These are phyloP conservation scores for Debaryomyces robertsiae DNA, from an alignment of 1,139 yeast species.

Conservation along the genomic window DNA sequence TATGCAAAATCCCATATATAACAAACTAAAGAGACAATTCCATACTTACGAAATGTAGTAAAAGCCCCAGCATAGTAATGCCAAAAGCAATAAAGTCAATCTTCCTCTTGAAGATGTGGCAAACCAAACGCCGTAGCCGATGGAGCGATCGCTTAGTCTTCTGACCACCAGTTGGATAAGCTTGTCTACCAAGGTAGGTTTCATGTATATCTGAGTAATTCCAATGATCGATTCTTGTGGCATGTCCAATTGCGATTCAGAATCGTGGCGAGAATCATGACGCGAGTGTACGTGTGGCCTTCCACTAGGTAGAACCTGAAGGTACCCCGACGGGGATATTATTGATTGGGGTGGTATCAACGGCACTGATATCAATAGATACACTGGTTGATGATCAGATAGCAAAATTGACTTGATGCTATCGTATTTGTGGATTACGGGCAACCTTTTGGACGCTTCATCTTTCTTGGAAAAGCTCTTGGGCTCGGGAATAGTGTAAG, in stretches of 20 bases:
- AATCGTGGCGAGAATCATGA: constrained; percentile 12
- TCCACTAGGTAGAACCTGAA: constrained; percentile 36
- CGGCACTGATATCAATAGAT: constrained; percentile 47
- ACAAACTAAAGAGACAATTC: too few species aligned
- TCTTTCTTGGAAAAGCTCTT: constrained; percentile 4
- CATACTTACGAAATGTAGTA: constrained; percentile 1
- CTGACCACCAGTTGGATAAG: constrained; percentile 32
- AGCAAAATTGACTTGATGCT: constrained; percentile 36
- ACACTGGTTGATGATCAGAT: constrained; percentile 51
- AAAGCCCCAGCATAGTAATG: constrained; percentile 13
- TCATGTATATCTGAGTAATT: constrained; percentile 48
- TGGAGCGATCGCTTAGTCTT: constrained; percentile 32
- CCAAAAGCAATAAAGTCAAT: constrained; percentile 18
- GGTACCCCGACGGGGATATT: constrained; percentile 44
- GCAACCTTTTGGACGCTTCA: constrained; percentile 18
- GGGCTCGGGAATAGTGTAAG: constrained; percentile 35
- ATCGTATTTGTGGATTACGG: constrained; percentile 39
- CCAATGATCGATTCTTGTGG: constrained; percentile 35
- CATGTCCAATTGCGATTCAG: constrained; percentile 13
- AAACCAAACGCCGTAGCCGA: constrained; percentile 46
- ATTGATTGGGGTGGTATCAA: constrained; percentile 43
- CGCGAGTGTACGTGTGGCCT: constrained; percentile 24
- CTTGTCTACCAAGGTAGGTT: constrained; percentile 42
- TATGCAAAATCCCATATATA: too few species aligned
- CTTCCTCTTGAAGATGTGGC: constrained; percentile 45